Conservation (phyloP, 495 filamentous ascomycete genomes). For the Penicillium canariense region DNA sequence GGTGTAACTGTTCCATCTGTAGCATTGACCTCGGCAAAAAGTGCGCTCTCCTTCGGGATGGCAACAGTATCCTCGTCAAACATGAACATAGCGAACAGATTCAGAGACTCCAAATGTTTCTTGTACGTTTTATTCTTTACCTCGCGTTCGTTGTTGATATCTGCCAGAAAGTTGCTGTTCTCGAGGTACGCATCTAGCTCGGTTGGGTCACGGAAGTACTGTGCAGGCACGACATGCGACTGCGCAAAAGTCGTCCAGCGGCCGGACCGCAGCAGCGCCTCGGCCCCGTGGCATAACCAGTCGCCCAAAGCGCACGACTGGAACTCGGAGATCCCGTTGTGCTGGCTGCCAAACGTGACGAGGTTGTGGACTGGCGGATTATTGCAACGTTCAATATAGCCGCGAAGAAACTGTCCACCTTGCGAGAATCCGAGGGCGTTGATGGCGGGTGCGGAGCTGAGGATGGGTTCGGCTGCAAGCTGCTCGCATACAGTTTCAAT, state of each 20-base stretch:
- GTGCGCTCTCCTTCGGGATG: conserved; percentile 86
- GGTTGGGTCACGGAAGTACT: conserved; percentile 83
- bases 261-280: conserved; percentile 66
- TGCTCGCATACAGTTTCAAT: conserved; percentile 75
- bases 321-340: conserved; percentile 90
- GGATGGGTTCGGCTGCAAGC: conserved; percentile 71
- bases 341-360: conserved; percentile 89
- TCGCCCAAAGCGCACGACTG: conserved; percentile 62
- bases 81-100: conserved; percentile 84
- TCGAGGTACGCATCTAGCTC: conserved; percentile 74
- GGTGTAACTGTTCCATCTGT: conserved; percentile 59
- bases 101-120: conserved; percentile 64
- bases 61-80: conserved; percentile 85
- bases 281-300: conserved; percentile 75
- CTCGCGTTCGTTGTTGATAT: conserved; percentile 90
- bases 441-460: conserved; percentile 74
- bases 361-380: conserved; percentile 73
- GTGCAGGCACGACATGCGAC: conserved; percentile 78
- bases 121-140: conserved; percentile 74
- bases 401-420: conserved; percentile 93
- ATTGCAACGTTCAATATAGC: conserved; percentile 90
- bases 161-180: conserved; percentile 90
- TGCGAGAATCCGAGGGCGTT: conserved; percentile 95
- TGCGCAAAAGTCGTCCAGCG: conserved; percentile 79
- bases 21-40: conserved; percentile 84